phyloP scores from a whole-genome alignment of 2,329 filamentous ascomycete genomes.

The Mollisiaceae sp. region DNA sequence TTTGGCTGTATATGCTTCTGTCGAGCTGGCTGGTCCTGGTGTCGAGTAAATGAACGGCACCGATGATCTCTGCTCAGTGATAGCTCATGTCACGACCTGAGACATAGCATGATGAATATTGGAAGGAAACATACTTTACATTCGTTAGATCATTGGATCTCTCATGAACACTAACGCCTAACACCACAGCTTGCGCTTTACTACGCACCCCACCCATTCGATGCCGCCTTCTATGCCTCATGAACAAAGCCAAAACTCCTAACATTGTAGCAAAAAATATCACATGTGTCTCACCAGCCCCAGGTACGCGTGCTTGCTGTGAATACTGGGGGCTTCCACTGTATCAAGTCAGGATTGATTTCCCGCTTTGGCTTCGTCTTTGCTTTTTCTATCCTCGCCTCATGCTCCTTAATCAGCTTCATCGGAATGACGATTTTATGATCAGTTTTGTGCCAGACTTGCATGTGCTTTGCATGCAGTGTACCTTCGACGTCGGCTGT shows the following conservation, averaged over 20 bases:
- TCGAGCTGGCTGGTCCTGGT: too few species aligned
- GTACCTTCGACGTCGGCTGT: slow-evolving; percentile 96
- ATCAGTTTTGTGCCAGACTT: slow-evolving; percentile 93
- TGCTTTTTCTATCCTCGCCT: slow-evolving; percentile 77
- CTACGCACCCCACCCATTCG: background rate
- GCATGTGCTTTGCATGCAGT: slow-evolving; percentile 90
- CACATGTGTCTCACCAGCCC: slow-evolving; percentile 74
- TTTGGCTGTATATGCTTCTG: too few species aligned
- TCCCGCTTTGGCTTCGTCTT: slow-evolving; percentile 76
- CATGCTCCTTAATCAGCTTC: slow-evolving; percentile 69
- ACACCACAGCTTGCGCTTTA: background rate
- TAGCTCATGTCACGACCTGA: too few species aligned
- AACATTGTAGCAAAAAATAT: background rate
- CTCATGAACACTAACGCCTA: background rate
- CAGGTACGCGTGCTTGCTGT: slow-evolving; percentile 88
- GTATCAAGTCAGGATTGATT: slow-evolving; percentile 79
- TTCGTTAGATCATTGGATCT: too few species aligned
- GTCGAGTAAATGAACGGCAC: too few species aligned
- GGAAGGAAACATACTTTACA: too few species aligned
- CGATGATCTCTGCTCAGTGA: too few species aligned
- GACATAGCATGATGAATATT: too few species aligned
- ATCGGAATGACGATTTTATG: slow-evolving; percentile 95
- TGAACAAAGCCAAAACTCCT: slow-evolving; percentile 2
- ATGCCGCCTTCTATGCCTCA: background rate
- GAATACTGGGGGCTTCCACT: slow-evolving; percentile 97